Base-by-base conservation (phyloP, 2,329 filamentous ascomycete genomes). In the Polytolypa hystricis region DNA sequence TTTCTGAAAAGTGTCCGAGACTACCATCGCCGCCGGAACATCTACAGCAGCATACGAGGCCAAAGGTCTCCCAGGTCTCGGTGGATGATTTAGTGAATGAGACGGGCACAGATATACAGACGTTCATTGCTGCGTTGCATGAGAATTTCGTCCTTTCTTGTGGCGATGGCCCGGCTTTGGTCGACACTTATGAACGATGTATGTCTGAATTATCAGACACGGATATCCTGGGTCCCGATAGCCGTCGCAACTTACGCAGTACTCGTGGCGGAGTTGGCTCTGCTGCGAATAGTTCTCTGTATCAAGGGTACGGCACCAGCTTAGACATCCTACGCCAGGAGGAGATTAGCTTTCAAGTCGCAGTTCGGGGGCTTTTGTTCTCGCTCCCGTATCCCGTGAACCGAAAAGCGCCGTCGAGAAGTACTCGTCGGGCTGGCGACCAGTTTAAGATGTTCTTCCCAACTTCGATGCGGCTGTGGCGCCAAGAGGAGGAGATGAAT, bases 111-210 rank as follows among this genome's bases (percentile, higher is more conserved):
- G 91, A 98, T 51, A 84, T 81, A 0, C 77, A 83, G 39, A 95
- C 87, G 0, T 95, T 95, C 51, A 74, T 94, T 33, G 83, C 85
- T 4, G 84, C 86, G 3, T 65, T 96, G 0, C 89, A 96, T 54
- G 91, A 98, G 52, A 98, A 98, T 53, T 96, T 94, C 48, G 71
- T 81, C 1, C 67, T 86, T 1, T 96, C 91, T 0, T 96, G 89
- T 53, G 76, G 80, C 56, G 62, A 66, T 17, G 65, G 71, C 2
- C 58, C 72, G 15, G 76, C 71, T 0, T 79, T 86, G 1, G 70
- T 87, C 19, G 84, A 91, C 48, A 80, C 80, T 44, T 66, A 94
- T 39, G 84, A 85, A 43, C 77, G 74, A n/a, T 96, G 89, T 53
- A 79, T 94, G 39, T 83, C 91, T 39, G 74, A 78, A 18, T 67